Percentiles rank a stretch among this genome's conserved stretches.
Conservation (phyloP, 1,284 basidiomycete genomes). For the Cryptococcus sp. region DNA sequence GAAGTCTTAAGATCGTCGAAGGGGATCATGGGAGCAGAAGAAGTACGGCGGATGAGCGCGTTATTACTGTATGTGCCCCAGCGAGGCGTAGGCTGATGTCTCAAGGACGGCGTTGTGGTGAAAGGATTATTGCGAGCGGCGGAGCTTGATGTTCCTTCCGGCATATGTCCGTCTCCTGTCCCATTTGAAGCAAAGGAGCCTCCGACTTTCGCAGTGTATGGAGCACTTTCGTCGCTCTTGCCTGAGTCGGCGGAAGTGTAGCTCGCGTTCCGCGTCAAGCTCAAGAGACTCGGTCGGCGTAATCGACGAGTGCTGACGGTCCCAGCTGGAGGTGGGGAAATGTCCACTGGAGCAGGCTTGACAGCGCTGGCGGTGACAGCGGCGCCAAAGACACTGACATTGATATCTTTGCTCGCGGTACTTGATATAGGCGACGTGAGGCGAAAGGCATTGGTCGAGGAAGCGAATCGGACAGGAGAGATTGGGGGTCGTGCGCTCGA, state of each 20-base stretch:
- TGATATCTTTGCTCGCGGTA: background rate
- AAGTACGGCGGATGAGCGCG: slow-evolving; percentile 25
- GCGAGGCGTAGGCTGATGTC: slow-evolving; percentile 29
- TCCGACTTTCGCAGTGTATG: background rate
- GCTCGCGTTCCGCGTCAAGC: slow-evolving; percentile 32
- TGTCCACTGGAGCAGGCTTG: slow-evolving; percentile 4
- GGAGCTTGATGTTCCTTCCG: background rate
- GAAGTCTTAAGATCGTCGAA: slow-evolving; percentile 40
- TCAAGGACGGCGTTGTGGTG: slow-evolving; percentile 9
- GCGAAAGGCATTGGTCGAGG: slow-evolving; percentile 44
- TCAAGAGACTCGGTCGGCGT: slow-evolving; percentile 42
- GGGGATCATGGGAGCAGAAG: slow-evolving; percentile 33
- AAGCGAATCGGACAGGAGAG: slow-evolving; percentile 32
- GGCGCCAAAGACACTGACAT: background rate
- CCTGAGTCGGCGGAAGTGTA: slow-evolving; percentile 14
- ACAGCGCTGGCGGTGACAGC: background rate
- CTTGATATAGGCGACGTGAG: slow-evolving; percentile 9
- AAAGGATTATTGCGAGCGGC: slow-evolving; percentile 6
- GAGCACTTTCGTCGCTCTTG: background rate
- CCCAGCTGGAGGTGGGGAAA: slow-evolving; percentile 23
- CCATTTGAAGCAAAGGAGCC: background rate
- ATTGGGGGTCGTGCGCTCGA: no score
- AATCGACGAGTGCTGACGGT: slow-evolving; percentile 25
- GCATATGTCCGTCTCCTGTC: no score
- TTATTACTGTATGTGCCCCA: slow-evolving; percentile 18